Percentiles rank a stretch among this genome's conserved stretches.
Evolutionary conservation across 106 monocot genomes (phyloP).

Genomic region (Dioscorea zingiberensis): DNA sequence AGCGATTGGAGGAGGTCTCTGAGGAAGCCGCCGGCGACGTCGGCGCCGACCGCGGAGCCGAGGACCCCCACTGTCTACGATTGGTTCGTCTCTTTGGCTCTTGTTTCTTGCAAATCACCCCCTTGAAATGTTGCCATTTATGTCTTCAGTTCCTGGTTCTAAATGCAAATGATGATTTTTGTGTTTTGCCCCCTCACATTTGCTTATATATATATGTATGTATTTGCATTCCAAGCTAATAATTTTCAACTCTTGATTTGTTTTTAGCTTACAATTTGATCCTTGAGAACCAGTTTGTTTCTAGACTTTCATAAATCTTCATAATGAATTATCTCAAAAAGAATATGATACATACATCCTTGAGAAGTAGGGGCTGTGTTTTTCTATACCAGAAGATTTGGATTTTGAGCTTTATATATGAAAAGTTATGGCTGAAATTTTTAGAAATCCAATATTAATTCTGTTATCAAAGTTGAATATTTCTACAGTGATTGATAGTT

Average conservation of each 20-base stretch:
- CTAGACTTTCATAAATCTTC: no score
- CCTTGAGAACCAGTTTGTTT: not conserved
- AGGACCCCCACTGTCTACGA: conserved; percentile 1
- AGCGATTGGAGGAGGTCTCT: not conserved
- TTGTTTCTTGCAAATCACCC: not conserved
- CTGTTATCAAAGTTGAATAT: no score
- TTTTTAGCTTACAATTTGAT: not conserved
- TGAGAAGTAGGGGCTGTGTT: no score
- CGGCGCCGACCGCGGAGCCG: not conserved
- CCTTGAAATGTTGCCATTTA: not conserved
- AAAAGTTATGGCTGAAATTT: no score
- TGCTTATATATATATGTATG: no score
- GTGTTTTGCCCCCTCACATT: no score
- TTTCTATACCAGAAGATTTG: not conserved
- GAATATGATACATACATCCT: no score
- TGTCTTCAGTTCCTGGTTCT: not conserved
- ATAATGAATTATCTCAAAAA: no score
- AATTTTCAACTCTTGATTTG: not conserved
- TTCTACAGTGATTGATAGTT: no score
- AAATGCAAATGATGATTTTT: not conserved
- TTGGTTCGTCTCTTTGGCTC: not conserved
- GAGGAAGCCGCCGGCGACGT: not conserved
- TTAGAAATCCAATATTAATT: no score
- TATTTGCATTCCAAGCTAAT: not conserved
- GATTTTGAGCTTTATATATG: not conserved